Evolutionary conservation across 2,329 filamentous ascomycete species (phyloP).

Genomic region (Neocatenulostroma microsporum): DNA sequence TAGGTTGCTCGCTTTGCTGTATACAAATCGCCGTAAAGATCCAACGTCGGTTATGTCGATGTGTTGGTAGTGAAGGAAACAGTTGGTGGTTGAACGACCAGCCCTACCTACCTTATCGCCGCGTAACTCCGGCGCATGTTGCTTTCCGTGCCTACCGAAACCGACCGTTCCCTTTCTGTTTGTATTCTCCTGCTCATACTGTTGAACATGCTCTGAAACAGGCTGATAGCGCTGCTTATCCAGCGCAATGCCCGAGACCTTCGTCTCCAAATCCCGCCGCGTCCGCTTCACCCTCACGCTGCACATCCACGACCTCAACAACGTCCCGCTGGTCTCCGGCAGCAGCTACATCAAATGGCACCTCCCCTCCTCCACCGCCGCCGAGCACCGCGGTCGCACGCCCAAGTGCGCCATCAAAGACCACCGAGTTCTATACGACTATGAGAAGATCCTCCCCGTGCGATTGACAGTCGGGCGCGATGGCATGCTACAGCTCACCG

Average conservation of each 20-base stretch:
- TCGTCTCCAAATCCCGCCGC: slow-evolving; percentile 25
- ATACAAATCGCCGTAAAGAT: too few species aligned
- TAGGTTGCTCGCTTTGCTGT: too few species aligned
- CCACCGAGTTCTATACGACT: slow-evolving; percentile 68
- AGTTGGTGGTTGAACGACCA: too few species aligned
- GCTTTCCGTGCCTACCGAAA: too few species aligned
- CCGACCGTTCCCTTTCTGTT: too few species aligned
- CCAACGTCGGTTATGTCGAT: too few species aligned
- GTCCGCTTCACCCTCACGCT: slow-evolving; percentile 71
- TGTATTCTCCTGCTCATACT: too few species aligned
- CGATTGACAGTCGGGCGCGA: slow-evolving; percentile 80
- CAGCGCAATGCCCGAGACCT: slow-evolving; percentile 12
- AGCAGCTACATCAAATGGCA: slow-evolving; percentile 90
- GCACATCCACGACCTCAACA: slow-evolving; percentile 90
- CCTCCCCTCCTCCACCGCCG: slow-evolving; percentile 71
- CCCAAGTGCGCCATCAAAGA: slow-evolving; percentile 55
- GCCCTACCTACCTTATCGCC: too few species aligned
- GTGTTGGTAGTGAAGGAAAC: too few species aligned
- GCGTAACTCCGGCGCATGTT: too few species aligned
- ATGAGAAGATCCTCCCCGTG: slow-evolving; percentile 63
- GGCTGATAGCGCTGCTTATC: too few species aligned
- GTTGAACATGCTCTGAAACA: too few species aligned
- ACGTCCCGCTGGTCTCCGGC: slow-evolving; percentile 83
- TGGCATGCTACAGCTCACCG: slow-evolving; percentile 69
- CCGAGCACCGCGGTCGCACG: slow-evolving; percentile 83